phyloP scores from a whole-genome alignment of 2,329 filamentous ascomycete genomes.

The Cladobotryum protrusum region DNA sequence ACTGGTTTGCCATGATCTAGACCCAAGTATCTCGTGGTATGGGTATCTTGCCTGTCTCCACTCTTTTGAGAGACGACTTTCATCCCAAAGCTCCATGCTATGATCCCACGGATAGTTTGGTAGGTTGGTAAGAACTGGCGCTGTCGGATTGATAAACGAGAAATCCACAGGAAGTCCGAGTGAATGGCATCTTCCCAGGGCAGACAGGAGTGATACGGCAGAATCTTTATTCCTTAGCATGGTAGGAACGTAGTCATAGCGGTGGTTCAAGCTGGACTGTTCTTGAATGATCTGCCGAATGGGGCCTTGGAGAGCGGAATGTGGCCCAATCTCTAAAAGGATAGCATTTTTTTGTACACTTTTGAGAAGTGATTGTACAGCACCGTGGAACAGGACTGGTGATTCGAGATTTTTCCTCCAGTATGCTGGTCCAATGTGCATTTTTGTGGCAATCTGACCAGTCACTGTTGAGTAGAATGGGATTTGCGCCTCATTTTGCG shows the following conservation, averaged over 20 bases:
- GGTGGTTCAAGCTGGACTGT: no score
- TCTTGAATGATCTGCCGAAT: constrained; percentile 13
- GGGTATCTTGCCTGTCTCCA: constrained; percentile 26
- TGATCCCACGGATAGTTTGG: constrained; percentile 36
- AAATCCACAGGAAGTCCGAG: constrained; percentile 17
- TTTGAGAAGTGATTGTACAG: constrained; percentile 8
- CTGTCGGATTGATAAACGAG: neutral
- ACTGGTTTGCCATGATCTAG: neutral
- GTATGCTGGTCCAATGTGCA: constrained; percentile 16
- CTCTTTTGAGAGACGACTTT: constrained; percentile 25
- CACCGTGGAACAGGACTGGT: constrained; percentile 21
- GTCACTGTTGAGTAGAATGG: constrained; percentile 26
- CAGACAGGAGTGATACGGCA: no score
- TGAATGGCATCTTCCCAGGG: constrained; percentile 10
- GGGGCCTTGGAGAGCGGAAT: constrained; percentile 13
- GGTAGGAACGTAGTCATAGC: no score
- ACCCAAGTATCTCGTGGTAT: constrained; percentile 32
- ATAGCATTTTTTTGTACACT: neutral
- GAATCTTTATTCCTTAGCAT: no score
- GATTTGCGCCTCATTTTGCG: neutral
- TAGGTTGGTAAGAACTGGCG: constrained; percentile 19
- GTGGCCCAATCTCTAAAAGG: constrained; percentile 19
- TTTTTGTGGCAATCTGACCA: constrained; percentile 16
- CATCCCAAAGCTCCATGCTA: constrained; percentile 25
- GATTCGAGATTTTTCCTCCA: constrained; percentile 26